Evolutionary conservation across 2,329 filamentous ascomycete genomes (phyloP).

Genomic region (Fusarium sp.): DNA sequence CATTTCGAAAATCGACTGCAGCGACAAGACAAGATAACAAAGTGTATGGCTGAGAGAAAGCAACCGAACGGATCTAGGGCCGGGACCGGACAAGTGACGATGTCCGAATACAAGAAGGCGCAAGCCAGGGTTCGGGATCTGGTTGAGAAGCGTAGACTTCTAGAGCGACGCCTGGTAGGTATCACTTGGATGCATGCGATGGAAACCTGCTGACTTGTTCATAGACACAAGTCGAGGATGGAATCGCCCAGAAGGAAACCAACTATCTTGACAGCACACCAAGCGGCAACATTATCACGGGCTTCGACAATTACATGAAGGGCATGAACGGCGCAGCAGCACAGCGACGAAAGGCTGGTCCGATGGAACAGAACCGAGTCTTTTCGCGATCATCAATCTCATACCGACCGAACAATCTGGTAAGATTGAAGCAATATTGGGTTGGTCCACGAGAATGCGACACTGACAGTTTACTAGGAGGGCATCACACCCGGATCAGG

Average conservation of each 20-base stretch:
- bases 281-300: slow-evolving; percentile 93
- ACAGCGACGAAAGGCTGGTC: slow-evolving; percentile 72
- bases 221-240: slow-evolving; percentile 72
- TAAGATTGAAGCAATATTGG: slow-evolving; percentile 40
- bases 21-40: not conserved
- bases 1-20: not conserved
- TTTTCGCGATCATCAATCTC: slow-evolving; percentile 76
- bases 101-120: slow-evolving; percentile 64
- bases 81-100: slow-evolving; percentile 51
- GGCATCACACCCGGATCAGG: slow-evolving; percentile 54
- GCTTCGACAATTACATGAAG: slow-evolving; percentile 99
- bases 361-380: slow-evolving; percentile 78
- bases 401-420: slow-evolving; percentile 62
- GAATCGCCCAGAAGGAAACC: slow-evolving; percentile 85
- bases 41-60: slow-evolving; percentile 54
- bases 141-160: slow-evolving; percentile 57
- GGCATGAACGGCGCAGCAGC: slow-evolving; percentile 74
- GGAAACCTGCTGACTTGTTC: slow-evolving; percentile 28
- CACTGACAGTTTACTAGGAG: slow-evolving; percentile 34
- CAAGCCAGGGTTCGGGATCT: slow-evolving; percentile 62
- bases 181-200: slow-evolving; percentile 48
- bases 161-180: slow-evolving; percentile 56
- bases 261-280: slow-evolving; percentile 92
- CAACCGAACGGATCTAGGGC: slow-evolving; percentile 39
- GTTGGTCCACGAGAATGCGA: not conserved